Evolutionary conservation across 129 eudicot genomes (phyloP), one percentile per base, ranked within the genome.

Genomic region (Artemisia tridentata): DNA sequence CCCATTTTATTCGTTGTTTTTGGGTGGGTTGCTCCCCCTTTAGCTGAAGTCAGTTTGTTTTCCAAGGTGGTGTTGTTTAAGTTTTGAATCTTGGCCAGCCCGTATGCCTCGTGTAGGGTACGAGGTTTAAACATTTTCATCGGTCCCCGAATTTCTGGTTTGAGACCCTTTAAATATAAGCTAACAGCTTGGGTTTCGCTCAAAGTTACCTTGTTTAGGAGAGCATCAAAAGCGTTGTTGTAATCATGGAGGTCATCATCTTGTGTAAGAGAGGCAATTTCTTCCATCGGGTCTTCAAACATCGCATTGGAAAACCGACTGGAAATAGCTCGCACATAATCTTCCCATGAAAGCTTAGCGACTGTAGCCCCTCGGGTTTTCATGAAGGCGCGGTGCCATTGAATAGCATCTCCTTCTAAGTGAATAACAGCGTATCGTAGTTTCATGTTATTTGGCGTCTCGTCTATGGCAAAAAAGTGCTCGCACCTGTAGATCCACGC

Each of bases 171-270:
- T 18, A 63, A 10, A 34, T 63, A 63, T 4, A 63, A n/a, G 5
- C 67, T 63, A 34, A 63, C 47, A 62, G 67, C 67, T 62, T 62
- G 49, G 11, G 60, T 54, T 15, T 54, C 10, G 10, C 60, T 54
- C 27, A 54, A 54, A n/a, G 60, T 54, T 54, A 54, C 63, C 63
- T 57, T 84, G 17, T 79, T 80, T 34, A 34, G 41, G 41, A 34
- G 41, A 34, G 41, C 7, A 34, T 34, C 41, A 34, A 34, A n/a
- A n/a, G n/a, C n/a, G 8, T 34, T 34, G 41, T 34, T 34, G 41
- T 34, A 34, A 5, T 34, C 41, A 34, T 34, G 41, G 19, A 66
- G 56, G 6, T 23, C 29, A 47, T 13, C 71, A 1, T 2, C 17
- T 15, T 66, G 43, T 20, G 38, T 66, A 25, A 66, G 57, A 7